Evolutionary conservation across 176 grass and related monocot genomes (phyloP).

Genomic region (Neostapfia colusana): DNA sequence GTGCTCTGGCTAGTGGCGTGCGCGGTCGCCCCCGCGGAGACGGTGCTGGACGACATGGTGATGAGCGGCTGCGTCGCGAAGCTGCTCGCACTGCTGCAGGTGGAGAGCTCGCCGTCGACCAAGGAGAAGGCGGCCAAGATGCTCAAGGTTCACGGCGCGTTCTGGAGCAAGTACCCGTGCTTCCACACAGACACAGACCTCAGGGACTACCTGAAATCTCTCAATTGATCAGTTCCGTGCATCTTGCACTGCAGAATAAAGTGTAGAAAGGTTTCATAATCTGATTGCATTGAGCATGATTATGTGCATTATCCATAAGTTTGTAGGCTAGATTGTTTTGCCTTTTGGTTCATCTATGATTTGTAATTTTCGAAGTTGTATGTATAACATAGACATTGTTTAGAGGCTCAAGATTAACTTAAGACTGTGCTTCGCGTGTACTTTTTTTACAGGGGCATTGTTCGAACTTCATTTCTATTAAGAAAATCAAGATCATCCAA

Average conservation of each 20-base stretch:
- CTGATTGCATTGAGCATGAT: conserved; percentile 7
- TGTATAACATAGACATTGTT: conserved; percentile 11
- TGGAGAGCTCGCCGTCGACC: conserved; percentile 54
- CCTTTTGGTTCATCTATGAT: background rate
- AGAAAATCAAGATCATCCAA: too few species aligned
- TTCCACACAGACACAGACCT: conserved; percentile 57
- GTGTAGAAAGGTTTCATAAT: background rate
- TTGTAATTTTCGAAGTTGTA: background rate
- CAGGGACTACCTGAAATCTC: conserved; percentile 48
- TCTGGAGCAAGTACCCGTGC: conserved; percentile 72
- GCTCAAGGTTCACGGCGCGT: conserved; percentile 53
- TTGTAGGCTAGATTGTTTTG: background rate
- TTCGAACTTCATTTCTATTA: background rate
- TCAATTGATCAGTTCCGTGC: conserved; percentile 32
- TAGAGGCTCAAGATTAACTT: background rate
- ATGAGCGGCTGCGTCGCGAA: conserved; percentile 59
- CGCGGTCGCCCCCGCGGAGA: conserved; percentile 54
- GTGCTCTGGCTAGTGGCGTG: conserved; percentile 62
- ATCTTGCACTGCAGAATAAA: background rate
- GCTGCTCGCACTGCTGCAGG: conserved; percentile 64
- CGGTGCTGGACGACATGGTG: conserved; percentile 70
- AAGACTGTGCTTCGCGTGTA: background rate
- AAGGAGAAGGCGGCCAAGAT: conserved; percentile 72
- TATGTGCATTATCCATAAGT: background rate
- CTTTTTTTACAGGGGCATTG: background rate